Evolutionary conservation across 140 eudicot genomes (phyloP).

Genomic region (Flaveria floridana): DNA sequence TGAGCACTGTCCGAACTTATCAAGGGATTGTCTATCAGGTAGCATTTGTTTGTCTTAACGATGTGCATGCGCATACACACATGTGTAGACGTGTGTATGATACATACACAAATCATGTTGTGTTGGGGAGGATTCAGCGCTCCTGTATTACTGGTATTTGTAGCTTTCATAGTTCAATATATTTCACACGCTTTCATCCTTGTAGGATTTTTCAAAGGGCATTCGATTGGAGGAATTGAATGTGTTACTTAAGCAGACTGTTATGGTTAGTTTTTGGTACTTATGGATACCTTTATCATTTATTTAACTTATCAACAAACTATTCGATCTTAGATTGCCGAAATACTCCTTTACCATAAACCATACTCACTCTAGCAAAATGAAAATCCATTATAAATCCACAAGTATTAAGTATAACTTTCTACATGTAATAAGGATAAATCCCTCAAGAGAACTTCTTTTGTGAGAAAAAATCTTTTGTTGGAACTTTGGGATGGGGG

Average conservation of each 20-base stretch:
- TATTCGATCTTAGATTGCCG: constrained; percentile 1
- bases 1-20: constrained; percentile 41
- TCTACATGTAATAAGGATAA: background rate
- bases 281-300: constrained; percentile 8
- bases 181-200: constrained; percentile 7
- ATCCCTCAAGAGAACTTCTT: background rate
- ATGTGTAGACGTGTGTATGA: background rate
- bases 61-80: background rate
- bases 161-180: constrained; percentile 8
- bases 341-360: background rate
- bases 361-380: background rate
- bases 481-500: constrained; percentile 18
- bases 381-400: background rate
- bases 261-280: constrained; percentile 62
- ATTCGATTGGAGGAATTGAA: constrained; percentile 84
- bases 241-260: constrained; percentile 82
- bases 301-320: constrained; percentile 5
- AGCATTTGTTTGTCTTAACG: constrained; percentile 19
- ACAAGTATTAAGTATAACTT: background rate
- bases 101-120: constrained; percentile 4
- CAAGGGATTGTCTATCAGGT: constrained; percentile 80
- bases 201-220: constrained; percentile 90
- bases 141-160: constrained; percentile 15
- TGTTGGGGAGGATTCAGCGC: background rate
- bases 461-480: constrained; percentile 4